Conservation (phyloP, 2,329 filamentous ascomycete species). For the Orbilia quercus region DNA sequence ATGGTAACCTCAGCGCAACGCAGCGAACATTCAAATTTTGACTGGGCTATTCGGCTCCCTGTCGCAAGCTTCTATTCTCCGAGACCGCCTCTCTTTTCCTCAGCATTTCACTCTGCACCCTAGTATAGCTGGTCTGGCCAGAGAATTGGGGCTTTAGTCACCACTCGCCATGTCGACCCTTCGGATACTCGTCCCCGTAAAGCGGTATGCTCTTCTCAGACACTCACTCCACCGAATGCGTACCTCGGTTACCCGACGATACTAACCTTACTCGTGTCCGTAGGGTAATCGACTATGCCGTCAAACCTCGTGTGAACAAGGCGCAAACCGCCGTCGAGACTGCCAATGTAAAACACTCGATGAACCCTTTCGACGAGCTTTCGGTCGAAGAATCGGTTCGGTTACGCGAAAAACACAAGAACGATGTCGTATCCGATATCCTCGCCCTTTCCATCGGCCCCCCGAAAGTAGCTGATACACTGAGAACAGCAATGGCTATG, state of each 20-base stretch:
- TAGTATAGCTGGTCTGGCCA: background rate
- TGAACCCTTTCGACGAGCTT: conserved; percentile 99
- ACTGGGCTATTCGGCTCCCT: conserved; percentile 21
- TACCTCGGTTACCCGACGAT: conserved; percentile 29
- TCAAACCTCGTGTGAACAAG: conserved; percentile 78
- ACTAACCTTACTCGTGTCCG: conserved; percentile 12
- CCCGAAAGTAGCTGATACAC: conserved; percentile 83
- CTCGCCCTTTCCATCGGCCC: conserved; percentile 89
- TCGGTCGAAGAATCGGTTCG: conserved; percentile 96
- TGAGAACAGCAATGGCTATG: conserved; percentile 98
- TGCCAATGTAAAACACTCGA: conserved; percentile 91
- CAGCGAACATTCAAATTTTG: conserved; percentile 33
- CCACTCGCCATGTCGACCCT: conserved; percentile 61
- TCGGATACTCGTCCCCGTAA: conserved; percentile 69
- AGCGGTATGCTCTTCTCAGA: conserved; percentile 62
- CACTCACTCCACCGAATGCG: background rate
- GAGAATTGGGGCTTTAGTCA: background rate
- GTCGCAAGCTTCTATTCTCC: conserved; percentile 10
- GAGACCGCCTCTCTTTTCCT: too few relatives aligned
- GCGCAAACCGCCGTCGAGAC: conserved; percentile 88
- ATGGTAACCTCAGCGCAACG: conserved; percentile 48
- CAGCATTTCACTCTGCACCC: too few relatives aligned
- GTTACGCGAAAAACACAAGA: conserved; percentile 86
- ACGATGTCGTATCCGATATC: conserved; percentile 86
- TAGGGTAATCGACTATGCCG: conserved; percentile 70